These are phyloP conservation scores for Colletotrichum zoysiae DNA, from an alignment of 2,329 filamentous ascomycete genomes.

Conservation along the genomic window DNA sequence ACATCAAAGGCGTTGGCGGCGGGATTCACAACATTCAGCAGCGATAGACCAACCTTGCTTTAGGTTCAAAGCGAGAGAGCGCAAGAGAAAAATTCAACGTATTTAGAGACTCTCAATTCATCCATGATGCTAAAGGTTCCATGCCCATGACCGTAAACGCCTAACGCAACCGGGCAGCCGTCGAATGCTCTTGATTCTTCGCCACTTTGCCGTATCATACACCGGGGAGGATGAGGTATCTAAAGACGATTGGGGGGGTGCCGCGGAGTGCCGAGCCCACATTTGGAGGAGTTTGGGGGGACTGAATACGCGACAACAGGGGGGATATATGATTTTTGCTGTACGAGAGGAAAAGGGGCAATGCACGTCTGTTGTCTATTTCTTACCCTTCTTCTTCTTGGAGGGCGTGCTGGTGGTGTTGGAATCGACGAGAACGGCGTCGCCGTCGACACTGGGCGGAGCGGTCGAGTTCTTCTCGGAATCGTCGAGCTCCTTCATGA, in stretches of 20 bases:
- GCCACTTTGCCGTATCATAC: slow-evolving; percentile 25
- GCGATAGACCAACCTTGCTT: slow-evolving; percentile 17
- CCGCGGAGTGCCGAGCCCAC: neutral
- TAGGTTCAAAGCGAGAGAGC: neutral
- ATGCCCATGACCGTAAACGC: slow-evolving; percentile 27
- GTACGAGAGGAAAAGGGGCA: neutral
- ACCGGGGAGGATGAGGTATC: slow-evolving; percentile 34
- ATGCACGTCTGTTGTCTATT: slow-evolving; percentile 54
- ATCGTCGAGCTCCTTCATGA: slow-evolving; percentile 87
- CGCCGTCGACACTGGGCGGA: slow-evolving; percentile 75
- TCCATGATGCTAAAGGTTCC: slow-evolving; percentile 27
- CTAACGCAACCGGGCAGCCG: slow-evolving; percentile 30
- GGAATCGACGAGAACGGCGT: slow-evolving; percentile 81
- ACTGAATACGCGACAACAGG: neutral
- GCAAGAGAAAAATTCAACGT: neutral
- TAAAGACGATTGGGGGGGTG: slow-evolving; percentile 18
- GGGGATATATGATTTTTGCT: neutral
- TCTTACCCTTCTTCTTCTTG: slow-evolving; percentile 76
- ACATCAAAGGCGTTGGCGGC: slow-evolving; percentile 34
- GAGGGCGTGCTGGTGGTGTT: slow-evolving; percentile 56
- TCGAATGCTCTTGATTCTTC: slow-evolving; percentile 31
- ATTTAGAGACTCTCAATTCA: slow-evolving; percentile 19
- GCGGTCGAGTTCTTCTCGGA: slow-evolving; percentile 62
- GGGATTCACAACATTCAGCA: slow-evolving; percentile 5
- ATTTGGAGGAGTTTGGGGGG: neutral